Percentiles rank a stretch among this genome's conserved stretches.
phyloP scores from a whole-genome alignment of 2,329 filamentous ascomycete genomes.

The Pseudocercospora eumusae region DNA sequence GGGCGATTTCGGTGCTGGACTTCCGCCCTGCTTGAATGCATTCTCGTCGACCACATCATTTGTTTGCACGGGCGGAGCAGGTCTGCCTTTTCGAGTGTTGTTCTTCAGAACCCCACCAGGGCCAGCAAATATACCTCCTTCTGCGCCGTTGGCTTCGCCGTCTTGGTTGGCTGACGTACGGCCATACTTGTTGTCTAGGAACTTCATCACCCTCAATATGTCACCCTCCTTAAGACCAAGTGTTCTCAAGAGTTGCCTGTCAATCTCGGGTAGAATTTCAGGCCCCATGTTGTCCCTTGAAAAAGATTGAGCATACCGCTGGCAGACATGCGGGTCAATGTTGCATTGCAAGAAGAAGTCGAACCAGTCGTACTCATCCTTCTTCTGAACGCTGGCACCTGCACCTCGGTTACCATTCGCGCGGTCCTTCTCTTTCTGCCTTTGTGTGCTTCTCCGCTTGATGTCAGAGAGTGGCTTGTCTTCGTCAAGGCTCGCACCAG shows the following conservation, averaged over 20 bases:
- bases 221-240: slow-evolving; percentile 95
- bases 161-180: slow-evolving; percentile 58
- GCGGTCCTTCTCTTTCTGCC: slow-evolving; percentile 51
- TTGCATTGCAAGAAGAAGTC: slow-evolving; percentile 95
- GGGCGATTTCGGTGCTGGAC: slow-evolving; percentile 45
- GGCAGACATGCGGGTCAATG: slow-evolving; percentile 87
- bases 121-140: slow-evolving; percentile 81
- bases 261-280: slow-evolving; percentile 85
- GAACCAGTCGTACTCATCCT: slow-evolving; percentile 94
- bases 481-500: slow-evolving; percentile 85
- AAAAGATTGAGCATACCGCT: slow-evolving; percentile 90
- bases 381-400: slow-evolving; percentile 66
- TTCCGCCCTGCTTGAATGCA: slow-evolving; percentile 68
- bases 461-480: slow-evolving; percentile 91
- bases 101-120: slow-evolving; percentile 89
- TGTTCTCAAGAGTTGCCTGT: slow-evolving; percentile 76
- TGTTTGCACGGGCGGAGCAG: slow-evolving; percentile 80
- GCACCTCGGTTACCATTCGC: slow-evolving; percentile 41
- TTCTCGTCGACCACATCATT: slow-evolving; percentile 86
- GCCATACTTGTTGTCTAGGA: slow-evolving; percentile 76
- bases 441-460: slow-evolving; percentile 53
- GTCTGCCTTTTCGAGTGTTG: slow-evolving; percentile 89
- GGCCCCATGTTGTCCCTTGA: slow-evolving; percentile 93
- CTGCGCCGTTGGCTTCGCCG: slow-evolving; percentile 59
- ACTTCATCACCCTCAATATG: slow-evolving; percentile 92